These are phyloP conservation scores for Yarrowia yakushimensis DNA, from an alignment of 805 yeast genomes.

Conservation along the genomic window DNA sequence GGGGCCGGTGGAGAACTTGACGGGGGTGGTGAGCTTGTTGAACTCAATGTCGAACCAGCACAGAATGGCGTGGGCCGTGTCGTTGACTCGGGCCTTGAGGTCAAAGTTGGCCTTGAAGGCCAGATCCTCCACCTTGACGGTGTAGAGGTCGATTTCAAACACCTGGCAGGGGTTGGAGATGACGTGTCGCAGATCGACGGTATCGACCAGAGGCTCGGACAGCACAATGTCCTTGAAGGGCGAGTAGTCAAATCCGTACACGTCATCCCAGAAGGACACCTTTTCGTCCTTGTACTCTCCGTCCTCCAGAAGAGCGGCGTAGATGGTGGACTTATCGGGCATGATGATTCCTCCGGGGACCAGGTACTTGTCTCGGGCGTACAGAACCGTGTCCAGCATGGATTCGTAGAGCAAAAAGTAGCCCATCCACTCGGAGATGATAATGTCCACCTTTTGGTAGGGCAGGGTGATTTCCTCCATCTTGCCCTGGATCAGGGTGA, in stretches of 20 bases:
- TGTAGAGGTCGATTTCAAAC: constrained; percentile 83
- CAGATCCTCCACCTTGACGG: constrained; percentile 76
- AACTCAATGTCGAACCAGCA: constrained; percentile 95
- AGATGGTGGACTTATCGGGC: constrained; percentile 91
- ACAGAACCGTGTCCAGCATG: constrained; percentile 93
- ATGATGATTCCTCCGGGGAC: constrained; percentile 82
- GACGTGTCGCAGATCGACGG: constrained; percentile 76
- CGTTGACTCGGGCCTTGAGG: constrained; percentile 71
- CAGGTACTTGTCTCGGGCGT: constrained; percentile 85
- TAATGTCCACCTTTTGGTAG: constrained; percentile 84
- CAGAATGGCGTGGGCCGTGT: constrained; percentile 80
- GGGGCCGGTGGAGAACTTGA: constrained; percentile 89
- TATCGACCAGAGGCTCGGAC: constrained; percentile 93
- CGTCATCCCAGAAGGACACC: constrained; percentile 91
- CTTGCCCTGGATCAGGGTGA: constrained; percentile 86
- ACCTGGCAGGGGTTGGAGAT: constrained; percentile 69
- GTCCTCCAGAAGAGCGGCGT: constrained; percentile 90
- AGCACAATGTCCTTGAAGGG: constrained; percentile 84
- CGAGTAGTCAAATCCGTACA: constrained; percentile 92
- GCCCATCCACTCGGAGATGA: constrained; percentile 99
- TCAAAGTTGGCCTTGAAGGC: constrained; percentile 70
- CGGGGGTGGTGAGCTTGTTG: constrained; percentile 50
- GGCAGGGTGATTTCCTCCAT: constrained; percentile 88
- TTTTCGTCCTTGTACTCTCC: constrained; percentile 88
- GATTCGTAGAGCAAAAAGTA: constrained; percentile 93